Evolutionary conservation across 2,329 filamentous ascomycete species (phyloP), one percentile per base, ranked within the genome.

Genomic region (Aspergillus fischeri): DNA sequence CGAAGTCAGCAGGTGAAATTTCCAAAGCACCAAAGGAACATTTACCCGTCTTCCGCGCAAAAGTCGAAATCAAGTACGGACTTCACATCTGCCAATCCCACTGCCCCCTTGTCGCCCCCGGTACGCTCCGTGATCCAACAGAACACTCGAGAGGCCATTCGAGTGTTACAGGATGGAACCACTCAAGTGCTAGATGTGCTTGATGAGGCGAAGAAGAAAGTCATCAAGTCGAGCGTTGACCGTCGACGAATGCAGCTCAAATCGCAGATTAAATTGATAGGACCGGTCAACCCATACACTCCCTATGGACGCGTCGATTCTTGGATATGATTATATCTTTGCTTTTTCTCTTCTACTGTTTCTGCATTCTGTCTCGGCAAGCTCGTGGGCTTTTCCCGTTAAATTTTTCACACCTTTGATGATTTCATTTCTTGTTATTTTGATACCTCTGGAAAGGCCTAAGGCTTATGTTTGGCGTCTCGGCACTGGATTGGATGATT

Each of bases 231-330:
- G 11, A 67, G 70, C 25, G 69, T 72, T 14, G 71, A 77, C 53
- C 72, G 71, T 29, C 64, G 73, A 25, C 67, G 72, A 35, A 69
- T 68, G 52, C 66, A 69, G 51, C 54, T 78, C 53, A 78, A 78
- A 63, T 67, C 73, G 21, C 71, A 73, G 51, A 78, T 78, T 49
- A 72, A 69, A 49, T 28, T 77, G 25, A 65, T 78, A 32, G 74
- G 75, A 4, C 73, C 73, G 11, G 67, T 72, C 6, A 71, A 74
- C 42, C 65, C 70, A 3, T 66, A 70, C 53, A 63, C 59, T 35
- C 62, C 63, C 9, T 67, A 64, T 24, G 54, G 47, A 17, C 60
- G 61, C 35, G 53, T 58, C 28, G 64, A 73, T 61, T 67, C 66
- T 11, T 73, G 71, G 71, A 52, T 71, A 41, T 72, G 55, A 67